Evolutionary conservation across 225 moss, liverwort and hornwort genomes (phyloP), one percentile per base, ranked within the genome.

Genomic region (Polytrichum commune): DNA sequence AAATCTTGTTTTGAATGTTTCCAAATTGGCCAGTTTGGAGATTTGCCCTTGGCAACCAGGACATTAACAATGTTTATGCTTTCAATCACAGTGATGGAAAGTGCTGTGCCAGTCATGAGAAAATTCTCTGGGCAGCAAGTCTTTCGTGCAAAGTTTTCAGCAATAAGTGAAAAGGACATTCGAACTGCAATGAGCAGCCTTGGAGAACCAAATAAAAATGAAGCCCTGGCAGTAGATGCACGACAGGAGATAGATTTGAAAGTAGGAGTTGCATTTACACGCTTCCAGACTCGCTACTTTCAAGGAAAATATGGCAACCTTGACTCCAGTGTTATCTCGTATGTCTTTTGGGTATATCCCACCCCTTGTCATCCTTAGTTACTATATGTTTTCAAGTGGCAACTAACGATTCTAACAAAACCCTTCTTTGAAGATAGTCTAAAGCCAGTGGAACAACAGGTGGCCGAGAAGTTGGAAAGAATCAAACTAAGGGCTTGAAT

Each of bases 221-320:
- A 97, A 70, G 71, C 97, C 56, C 77, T 95, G 58, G 91, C 97
- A 73, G 97, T 97, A 64, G 94, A 97, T 79, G 97, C 97, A 16
- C 88, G 94, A 63, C 97, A 95, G 76, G 97, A 97, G 82, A 93
- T 95, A 86, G 97, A 97, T 84, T 72, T 97, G 53, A 97, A 97
- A 93, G 97, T 97, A 32, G 97, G 97, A 54, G 97, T 97, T 58
- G 95, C 97, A 55, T 97, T 97, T 79, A 97, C 97, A 20, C 94
- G 97, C 73, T 97, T 94, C 68, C 97, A 97, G 84, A 95, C 97
- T 67, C 92, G 97, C 58, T 97, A 86, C 63, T 97, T 97, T 69
- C 94, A 97, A 87, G 97, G 97, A 77, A 97, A 97, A 87, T 97
- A 94, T 80, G 97, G 97, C 94, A 97, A 97, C 82, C 97, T 97